Conservation (phyloP, 257 asterid species). For the Solanum microdontum region DNA sequence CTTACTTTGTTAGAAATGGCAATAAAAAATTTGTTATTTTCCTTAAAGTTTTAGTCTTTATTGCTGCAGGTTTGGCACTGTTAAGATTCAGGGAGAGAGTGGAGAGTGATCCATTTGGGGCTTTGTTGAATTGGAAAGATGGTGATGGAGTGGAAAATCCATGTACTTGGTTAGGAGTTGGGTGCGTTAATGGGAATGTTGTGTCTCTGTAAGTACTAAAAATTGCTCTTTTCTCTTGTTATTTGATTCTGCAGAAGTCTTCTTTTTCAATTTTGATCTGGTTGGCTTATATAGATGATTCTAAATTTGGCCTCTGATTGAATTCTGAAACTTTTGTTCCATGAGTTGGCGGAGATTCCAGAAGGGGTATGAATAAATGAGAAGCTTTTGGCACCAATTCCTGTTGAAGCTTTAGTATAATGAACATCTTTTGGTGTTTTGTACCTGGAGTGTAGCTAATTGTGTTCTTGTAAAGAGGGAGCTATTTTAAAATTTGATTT, state of each 20-base stretch:
- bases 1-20: neutral
- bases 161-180: constrained; percentile 76
- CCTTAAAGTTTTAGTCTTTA: neutral
- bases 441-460: neutral
- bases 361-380: neutral
- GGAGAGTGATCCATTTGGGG: constrained; percentile 49
- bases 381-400: neutral
- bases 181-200: constrained; percentile 51
- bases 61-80: constrained; percentile 48
- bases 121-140: constrained; percentile 53
- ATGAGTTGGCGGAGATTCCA: neutral
- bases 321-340: neutral
- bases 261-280: neutral
- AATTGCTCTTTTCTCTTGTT: neutral
- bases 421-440: neutral
- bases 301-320: neutral
- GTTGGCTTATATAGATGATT: neutral
- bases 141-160: constrained; percentile 48
- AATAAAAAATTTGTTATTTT: neutral
- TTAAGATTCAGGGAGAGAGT: constrained; percentile 50
- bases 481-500: neutral
- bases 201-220: constrained; percentile 55
- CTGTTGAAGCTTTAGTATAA: neutral
- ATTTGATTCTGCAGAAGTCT: neutral
- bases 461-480: neutral